Conservation (phyloP, 495 filamentous ascomycete genomes). For the Penicillium salamii region DNA sequence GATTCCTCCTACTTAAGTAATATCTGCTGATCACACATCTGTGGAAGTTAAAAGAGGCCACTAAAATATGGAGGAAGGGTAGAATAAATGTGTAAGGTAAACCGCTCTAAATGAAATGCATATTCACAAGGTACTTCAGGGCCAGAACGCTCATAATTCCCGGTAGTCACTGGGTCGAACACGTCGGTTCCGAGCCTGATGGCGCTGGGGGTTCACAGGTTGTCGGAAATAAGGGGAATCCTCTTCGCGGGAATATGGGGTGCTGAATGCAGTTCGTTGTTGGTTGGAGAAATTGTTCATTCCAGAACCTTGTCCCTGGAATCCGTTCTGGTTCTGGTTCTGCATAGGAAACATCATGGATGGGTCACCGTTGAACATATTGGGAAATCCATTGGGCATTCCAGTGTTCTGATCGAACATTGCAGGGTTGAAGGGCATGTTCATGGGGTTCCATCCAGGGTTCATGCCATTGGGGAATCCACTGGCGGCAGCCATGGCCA, state of each 20-base stretch:
- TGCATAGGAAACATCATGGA: conserved; percentile 42
- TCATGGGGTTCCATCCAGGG: conserved; percentile 49
- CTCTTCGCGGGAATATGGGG: conserved; percentile 66
- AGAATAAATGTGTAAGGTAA: conserved; percentile 5
- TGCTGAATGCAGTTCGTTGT: conserved; percentile 64
- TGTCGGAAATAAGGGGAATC: conserved; percentile 94
- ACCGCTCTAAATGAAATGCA: conserved; percentile 12
- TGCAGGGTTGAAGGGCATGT: conserved; percentile 44
- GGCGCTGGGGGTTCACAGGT: conserved; percentile 91
- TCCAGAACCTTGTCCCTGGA: conserved; percentile 26
- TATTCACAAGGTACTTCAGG: conserved; percentile 2
- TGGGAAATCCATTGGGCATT: conserved; percentile 29
- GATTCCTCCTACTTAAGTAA: too few species aligned
- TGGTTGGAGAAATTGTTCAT: conserved; percentile 63
- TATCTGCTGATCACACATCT: too few species aligned
- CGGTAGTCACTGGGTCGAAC: conserved; percentile 85
- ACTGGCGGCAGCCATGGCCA: conserved; percentile 41
- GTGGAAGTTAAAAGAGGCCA: conserved; percentile 1
- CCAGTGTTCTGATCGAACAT: conserved; percentile 47
- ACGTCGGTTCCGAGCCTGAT: conserved; percentile 73
- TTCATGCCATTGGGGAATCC: conserved; percentile 45
- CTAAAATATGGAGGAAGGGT: too few species aligned
- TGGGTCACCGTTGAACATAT: conserved; percentile 43
- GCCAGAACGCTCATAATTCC: conserved; percentile 56
- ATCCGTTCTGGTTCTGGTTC: conserved; percentile 32